Evolutionary conservation across 306 rosid genomes (phyloP), one percentile per base, ranked within the genome.

Genomic region (Sechiopsis laciniata): DNA sequence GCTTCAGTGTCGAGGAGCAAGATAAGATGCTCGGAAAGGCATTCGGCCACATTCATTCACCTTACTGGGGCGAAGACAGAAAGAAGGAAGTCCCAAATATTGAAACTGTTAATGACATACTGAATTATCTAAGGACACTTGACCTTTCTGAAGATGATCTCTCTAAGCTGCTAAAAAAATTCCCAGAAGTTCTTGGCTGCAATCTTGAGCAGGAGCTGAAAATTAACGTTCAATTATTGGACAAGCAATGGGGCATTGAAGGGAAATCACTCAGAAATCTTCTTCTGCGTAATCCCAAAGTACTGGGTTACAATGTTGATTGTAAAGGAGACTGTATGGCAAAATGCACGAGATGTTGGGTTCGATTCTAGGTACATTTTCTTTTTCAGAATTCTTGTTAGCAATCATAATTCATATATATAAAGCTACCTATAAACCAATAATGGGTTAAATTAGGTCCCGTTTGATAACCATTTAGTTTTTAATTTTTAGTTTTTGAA

Each of bases 281-380:
- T 70, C 88, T 94, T 53, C 92, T 94, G 74, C 86, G 97, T 76
- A 94, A 89, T 78, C 97, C 97, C 1, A 87, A 83, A 80, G 92
- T 88, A 37, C 79, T 90, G 91, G 98, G 98, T 9, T 94, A 84
- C 75, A 90, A 90, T 58, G 75, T 90, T 42, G 96, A 90, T 81
- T 94, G 98, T 26, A 90, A 89, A 73, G 98, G 98, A 76, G 96
- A 90, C 60, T 94, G 97, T 61, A 91, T 84, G 46, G 98, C 98
- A 58, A 89, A 90, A 61, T 94, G 98, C 89, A 94, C 97, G 5
- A 82, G 97, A 81, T 90, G 98, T 82, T 94, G 96, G 96, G 98
- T 76, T 80, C 95, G 97, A 10, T 94, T 94, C 84, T 94, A 87
- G 85, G 55, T 46, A 29, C 46, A 8, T 29, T 71, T 71, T 52